These are phyloP conservation scores for Zygoascus biomembranicola DNA, from an alignment of 805 yeast genomes.

Conservation along the genomic window DNA sequence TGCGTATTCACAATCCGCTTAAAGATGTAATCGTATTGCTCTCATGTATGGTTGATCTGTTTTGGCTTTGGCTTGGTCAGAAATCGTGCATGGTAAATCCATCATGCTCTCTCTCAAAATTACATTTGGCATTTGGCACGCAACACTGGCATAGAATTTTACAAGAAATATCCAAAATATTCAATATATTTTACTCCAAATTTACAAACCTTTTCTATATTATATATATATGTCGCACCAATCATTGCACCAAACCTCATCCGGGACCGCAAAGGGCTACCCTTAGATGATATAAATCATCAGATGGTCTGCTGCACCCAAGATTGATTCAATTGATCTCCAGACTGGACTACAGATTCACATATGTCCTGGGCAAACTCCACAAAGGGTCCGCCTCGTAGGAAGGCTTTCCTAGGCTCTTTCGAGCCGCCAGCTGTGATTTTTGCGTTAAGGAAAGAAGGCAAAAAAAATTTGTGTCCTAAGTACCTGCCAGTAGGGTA, in stretches of 20 bases:
- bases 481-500: background rate
- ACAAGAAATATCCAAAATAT: background rate
- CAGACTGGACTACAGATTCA: slow-evolving; percentile 35
- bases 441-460: slow-evolving; percentile 25
- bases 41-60: no score
- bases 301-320: slow-evolving; percentile 59
- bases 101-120: no score
- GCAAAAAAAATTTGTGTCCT: background rate
- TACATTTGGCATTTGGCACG: no score
- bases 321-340: slow-evolving; percentile 45
- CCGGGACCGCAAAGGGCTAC: slow-evolving; percentile 59
- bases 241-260: slow-evolving; percentile 59
- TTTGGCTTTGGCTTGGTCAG: no score
- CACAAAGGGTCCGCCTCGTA: slow-evolving; percentile 29
- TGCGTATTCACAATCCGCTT: no score
- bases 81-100: no score
- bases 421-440: slow-evolving; percentile 20
- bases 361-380: slow-evolving; percentile 31
- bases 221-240: slow-evolving; percentile 30
- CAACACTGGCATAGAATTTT: no score
- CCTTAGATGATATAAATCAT: slow-evolving; percentile 36
- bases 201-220: background rate
- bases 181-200: background rate
- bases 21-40: no score
- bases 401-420: slow-evolving; percentile 25